A percentile compares a stretch with the other conserved stretches of the same genome.
Evolutionary conservation across 768 basidiomycete genomes (phyloP).

Genomic region (Leccinum pellstonianum): DNA sequence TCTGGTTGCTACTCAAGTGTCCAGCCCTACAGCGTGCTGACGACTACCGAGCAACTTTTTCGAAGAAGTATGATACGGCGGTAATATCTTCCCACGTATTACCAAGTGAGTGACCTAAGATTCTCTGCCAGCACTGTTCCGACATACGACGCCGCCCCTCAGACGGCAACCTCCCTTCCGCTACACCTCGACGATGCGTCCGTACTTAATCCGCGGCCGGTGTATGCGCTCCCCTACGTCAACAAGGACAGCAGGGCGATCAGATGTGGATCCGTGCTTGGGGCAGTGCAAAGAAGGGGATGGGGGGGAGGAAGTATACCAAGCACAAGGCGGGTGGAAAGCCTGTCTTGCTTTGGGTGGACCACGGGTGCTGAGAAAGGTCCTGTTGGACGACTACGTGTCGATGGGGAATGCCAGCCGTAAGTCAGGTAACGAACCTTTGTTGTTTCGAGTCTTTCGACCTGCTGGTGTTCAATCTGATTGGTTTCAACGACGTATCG

Average conservation of each 20-base stretch:
- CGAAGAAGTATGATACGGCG: too few species aligned
- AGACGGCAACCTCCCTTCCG: background rate
- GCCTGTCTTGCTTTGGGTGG: constrained; percentile 57
- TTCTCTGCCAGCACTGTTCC: constrained; percentile 26
- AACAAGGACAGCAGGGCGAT: constrained; percentile 60
- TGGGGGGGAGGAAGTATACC: constrained; percentile 28
- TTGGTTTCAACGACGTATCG: constrained; percentile 61
- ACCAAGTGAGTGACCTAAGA: constrained; percentile 2
- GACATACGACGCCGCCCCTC: constrained; percentile 31
- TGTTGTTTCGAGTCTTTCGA: background rate
- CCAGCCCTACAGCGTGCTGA: too few species aligned
- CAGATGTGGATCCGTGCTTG: constrained; percentile 62
- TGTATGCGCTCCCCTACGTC: constrained; percentile 73
- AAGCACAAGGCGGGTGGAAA: constrained; percentile 31
- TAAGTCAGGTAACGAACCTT: constrained; percentile 24
- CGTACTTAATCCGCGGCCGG: constrained; percentile 57
- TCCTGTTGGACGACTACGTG: constrained; percentile 31
- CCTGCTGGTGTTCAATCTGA: background rate
- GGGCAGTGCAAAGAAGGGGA: constrained; percentile 25
- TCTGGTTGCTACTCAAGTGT: too few species aligned
- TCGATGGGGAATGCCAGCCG: constrained; percentile 38
- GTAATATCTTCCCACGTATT: too few species aligned
- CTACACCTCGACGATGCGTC: constrained; percentile 29
- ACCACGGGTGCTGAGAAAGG: constrained; percentile 59
- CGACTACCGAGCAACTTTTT: too few species aligned